These are phyloP conservation scores for Cercospora sp. DNA, from an alignment of 2,329 filamentous ascomycete genomes.

Conservation along the genomic window DNA sequence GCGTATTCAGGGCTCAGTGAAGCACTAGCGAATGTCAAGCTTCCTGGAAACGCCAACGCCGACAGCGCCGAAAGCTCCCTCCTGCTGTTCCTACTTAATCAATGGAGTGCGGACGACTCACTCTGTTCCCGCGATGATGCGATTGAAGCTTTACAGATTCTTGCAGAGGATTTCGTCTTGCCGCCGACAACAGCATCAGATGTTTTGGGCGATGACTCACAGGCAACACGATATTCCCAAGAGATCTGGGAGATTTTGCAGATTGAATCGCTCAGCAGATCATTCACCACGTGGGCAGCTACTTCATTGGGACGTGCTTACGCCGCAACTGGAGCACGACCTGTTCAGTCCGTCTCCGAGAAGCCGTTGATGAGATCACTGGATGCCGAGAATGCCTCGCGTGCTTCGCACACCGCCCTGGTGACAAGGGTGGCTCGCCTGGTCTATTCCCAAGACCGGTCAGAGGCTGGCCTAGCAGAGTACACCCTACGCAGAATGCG, in stretches of 20 bases:
- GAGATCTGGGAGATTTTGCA: conserved; percentile 30
- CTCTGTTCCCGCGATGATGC: conserved; percentile 71
- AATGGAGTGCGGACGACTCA: conserved; percentile 61
- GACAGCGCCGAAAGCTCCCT: conserved; percentile 76
- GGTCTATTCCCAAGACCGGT: conserved; percentile 34
- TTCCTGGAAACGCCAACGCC: conserved; percentile 67
- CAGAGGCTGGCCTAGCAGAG: conserved; percentile 49
- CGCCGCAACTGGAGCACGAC: conserved; percentile 48
- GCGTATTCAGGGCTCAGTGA: conserved; percentile 19
- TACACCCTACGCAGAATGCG: conserved; percentile 37
- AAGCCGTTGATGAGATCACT: background rate
- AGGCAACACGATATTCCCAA: conserved; percentile 51
- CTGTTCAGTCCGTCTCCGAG: conserved; percentile 1
- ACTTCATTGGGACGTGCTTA: conserved; percentile 82
- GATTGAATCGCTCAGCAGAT: conserved; percentile 23
- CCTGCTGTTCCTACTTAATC: conserved; percentile 75
- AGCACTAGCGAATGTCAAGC: conserved; percentile 54
- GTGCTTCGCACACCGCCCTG: conserved; percentile 39
- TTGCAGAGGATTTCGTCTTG: conserved; percentile 73
- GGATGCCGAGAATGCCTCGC: conserved; percentile 11
- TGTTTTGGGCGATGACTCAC: conserved; percentile 66
- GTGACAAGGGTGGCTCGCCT: conserved; percentile 37
- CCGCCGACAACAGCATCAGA: conserved; percentile 62
- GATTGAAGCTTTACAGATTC: conserved; percentile 66
- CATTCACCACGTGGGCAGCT: conserved; percentile 73